Base-by-base conservation (phyloP, 1,284 basidiomycete genomes). In the Apiotrichum sp. region DNA sequence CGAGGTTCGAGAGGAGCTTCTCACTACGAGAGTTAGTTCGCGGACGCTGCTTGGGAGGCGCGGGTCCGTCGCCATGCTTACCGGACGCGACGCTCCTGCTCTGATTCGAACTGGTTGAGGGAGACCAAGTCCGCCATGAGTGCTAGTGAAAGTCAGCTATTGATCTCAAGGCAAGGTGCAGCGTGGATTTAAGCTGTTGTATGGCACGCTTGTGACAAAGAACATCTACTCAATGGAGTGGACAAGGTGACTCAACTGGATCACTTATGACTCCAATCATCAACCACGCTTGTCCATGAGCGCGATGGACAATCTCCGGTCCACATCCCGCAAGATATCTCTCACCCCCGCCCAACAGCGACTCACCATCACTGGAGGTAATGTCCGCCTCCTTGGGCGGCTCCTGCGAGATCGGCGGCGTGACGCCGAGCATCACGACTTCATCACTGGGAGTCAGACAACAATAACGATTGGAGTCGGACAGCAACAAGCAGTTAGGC, bases 51-150 rank as follows among this genome's bases (percentile, higher is more conserved):
- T 38, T 42, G 47, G 8, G 3, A 6, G 39, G n/a, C 29, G 33
- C 11, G 35, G 3, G 22, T 22, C 22, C 22, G 22, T 22, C 22
- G 22, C 22, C 22, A 22, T 22, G 77, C 87, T 79, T 71, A 93
- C 93, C 95, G 86, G 60, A 84, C 86, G 74, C 87, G 85, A 36
- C 89, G 83, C 75, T 98, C 93, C 56, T 92, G 87, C 63, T 92
- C 87, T 46, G 81, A 86, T 77, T 98, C 95, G 75, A 97, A 96
- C 11, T 87, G 88, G 58, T 88, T 87, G 70, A 96, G 87, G 53
- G 83, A 80, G 65, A 86, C 82, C 13, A 99, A 82, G 75, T 98
- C 95, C 53, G 89, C 86, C 86, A 76, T 67, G 29, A 77, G 53
- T 32, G 72, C 72, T 74, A 60, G 6, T 10, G 49, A 54, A 13